Evolutionary conservation across 2,329 filamentous ascomycete genomes (phyloP), one percentile per base, ranked within the genome.

Genomic region (Colletotrichum spinosum): DNA sequence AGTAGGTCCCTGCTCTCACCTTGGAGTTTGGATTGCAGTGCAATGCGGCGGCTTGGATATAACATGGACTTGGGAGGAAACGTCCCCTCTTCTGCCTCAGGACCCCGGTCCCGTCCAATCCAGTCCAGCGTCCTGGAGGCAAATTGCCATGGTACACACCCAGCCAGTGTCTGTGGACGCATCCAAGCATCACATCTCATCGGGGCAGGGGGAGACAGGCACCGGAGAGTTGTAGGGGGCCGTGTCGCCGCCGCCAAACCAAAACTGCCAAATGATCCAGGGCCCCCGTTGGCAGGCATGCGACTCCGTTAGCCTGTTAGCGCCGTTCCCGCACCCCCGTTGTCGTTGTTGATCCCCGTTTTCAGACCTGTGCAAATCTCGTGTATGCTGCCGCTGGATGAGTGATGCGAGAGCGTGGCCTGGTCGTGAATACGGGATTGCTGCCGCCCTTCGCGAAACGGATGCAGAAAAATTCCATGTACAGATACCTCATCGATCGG

Each of bases 291-390:
- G 15, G 52, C 58, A 48, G 49, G 62, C 58, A 56, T 62, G 52
- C 42, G 34, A 48, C 41, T 37, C 46, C 33, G 11, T 42, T 39
- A 50, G 60, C 55, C 38, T 54, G 46, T 15, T 65, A 65, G 62
- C 52, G 62, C 62, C 62, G 48, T 62, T 42, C 51, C 62, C 57
- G 52, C 25, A 25, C 25, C 52, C 52, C 58, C 57, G 61, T 61
- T 49, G 51, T 55, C 34, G 52, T 65, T 65, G 52, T 52, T 48
- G 53, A 53, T 42, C 12, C 52, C 54, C 51, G 52, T 56, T 56
- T 37, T 6, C 13, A n/a, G 58, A 25, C 62, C 62, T 65, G 62
- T 65, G 58, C 11, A n/a, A 65, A 65, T 65, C 62, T 56, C 62
- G 58, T 62, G 62, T 65, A 37, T 61, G 48, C 41, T 49, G 37